Evolutionary conservation across 2,329 filamentous ascomycete genomes (phyloP).

Genomic region (Botrytis sinoallii): DNA sequence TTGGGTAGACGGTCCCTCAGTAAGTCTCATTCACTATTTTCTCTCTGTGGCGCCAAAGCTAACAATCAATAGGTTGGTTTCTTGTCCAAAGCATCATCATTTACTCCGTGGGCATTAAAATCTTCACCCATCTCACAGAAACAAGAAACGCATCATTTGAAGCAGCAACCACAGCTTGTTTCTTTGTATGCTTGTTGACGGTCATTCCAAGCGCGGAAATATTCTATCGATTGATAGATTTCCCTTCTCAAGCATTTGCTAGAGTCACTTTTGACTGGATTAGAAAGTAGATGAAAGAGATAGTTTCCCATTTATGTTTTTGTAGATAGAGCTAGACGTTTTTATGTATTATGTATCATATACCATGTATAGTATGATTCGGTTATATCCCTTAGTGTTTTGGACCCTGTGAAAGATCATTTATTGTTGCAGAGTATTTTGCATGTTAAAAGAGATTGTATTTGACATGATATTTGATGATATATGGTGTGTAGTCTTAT

Average conservation of each 20-base stretch:
- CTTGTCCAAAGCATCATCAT: slow-evolving; percentile 42
- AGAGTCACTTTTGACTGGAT: slow-evolving; percentile 20
- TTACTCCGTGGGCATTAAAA: slow-evolving; percentile 43
- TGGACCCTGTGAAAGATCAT: neutral
- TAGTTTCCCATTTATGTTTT: neutral
- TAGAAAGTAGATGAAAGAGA: neutral
- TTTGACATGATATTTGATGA: neutral
- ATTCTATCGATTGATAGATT: slow-evolving; percentile 24
- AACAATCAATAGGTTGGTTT: slow-evolving; percentile 39
- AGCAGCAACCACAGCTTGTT: slow-evolving; percentile 13
- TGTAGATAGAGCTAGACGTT: neutral
- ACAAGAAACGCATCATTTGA: neutral
- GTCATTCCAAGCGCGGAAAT: slow-evolving; percentile 20
- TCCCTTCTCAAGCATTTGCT: slow-evolving; percentile 21
- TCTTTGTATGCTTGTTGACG: slow-evolving; percentile 17
- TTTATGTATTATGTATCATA: neutral
- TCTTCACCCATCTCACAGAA: slow-evolving; percentile 27
- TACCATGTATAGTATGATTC: neutral
- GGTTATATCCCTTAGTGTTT: neutral
- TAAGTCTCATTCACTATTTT: slow-evolving; percentile 33
- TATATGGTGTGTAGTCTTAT: too few species aligned
- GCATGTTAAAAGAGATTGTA: neutral
- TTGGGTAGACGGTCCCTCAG: slow-evolving; percentile 45
- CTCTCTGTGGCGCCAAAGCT: neutral
- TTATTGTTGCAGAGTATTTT: neutral